A percentile compares a stretch with the other conserved stretches of the same genome.
Evolutionary conservation across 768 basidiomycete species (phyloP).

Genomic region (Podaxis sp.): DNA sequence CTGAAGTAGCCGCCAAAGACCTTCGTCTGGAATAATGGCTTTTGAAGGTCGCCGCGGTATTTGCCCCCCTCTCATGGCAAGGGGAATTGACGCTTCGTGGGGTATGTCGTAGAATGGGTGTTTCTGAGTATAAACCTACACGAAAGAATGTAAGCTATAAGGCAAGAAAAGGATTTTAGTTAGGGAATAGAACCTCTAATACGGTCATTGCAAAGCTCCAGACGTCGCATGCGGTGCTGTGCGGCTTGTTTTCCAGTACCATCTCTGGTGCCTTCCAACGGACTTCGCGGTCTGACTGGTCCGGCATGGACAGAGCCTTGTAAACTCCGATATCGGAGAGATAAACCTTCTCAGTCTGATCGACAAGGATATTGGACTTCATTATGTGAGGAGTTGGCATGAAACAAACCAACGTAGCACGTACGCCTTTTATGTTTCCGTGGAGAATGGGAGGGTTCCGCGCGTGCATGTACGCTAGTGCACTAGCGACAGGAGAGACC

Average conservation of each 20-base stretch:
- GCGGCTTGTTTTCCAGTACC: neutral
- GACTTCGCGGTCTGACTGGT: neutral
- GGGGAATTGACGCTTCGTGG: neutral
- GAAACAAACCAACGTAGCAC: neutral
- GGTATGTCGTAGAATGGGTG: neutral
- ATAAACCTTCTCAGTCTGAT: neutral
- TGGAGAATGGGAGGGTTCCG: neutral
- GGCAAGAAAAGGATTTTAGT: neutral
- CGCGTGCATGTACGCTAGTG: neutral
- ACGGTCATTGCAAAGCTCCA: conserved; percentile 6
- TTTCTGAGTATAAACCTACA: neutral
- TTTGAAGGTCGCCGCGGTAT: neutral
- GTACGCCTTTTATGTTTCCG: conserved; percentile 1
- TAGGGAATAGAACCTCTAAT: neutral
- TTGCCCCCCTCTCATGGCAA: neutral
- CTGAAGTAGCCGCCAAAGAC: too few relatives aligned
- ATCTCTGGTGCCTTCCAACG: conserved; percentile 5
- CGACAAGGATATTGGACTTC: conserved; percentile 4
- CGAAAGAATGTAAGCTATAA: neutral
- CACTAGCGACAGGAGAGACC: neutral
- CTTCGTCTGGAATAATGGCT: neutral
- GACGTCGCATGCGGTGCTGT: neutral
- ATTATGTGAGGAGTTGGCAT: too few relatives aligned
- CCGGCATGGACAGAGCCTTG: neutral
- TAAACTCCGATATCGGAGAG: conserved; percentile 1